These are phyloP conservation scores for Pyrenophora seminiperda DNA, from an alignment of 2,329 filamentous ascomycete species.

Conservation along the genomic window DNA sequence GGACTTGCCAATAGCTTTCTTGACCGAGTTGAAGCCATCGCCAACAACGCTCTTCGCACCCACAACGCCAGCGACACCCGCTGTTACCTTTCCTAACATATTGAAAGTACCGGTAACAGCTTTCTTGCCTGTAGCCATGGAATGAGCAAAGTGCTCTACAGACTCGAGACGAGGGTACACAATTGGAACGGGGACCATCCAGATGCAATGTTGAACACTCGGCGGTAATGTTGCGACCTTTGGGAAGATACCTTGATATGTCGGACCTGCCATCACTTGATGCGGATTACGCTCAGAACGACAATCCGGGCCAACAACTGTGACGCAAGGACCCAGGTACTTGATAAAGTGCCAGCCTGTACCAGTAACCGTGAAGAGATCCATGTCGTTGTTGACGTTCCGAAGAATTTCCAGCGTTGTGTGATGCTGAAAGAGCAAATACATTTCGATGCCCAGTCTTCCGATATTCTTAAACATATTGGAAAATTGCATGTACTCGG, in stretches of 20 bases:
- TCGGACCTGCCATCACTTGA: conserved; percentile 93
- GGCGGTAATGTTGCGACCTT: conserved; percentile 90
- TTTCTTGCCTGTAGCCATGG: conserved; percentile 93
- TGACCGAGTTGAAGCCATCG: conserved; percentile 91
- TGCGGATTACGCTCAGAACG: conserved; percentile 88
- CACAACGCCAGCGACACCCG: conserved; percentile 91
- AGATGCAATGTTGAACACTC: conserved; percentile 93
- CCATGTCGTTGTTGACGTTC: conserved; percentile 83
- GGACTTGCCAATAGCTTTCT: conserved; percentile 93
- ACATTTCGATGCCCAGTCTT: conserved; percentile 94
- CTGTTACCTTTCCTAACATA: conserved; percentile 90
- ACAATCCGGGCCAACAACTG: conserved; percentile 87
- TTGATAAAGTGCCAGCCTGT: conserved; percentile 99
- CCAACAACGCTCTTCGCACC: conserved; percentile 92
- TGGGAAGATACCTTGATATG: conserved; percentile 96
- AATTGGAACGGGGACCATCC: conserved; percentile 91
- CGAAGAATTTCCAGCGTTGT: conserved; percentile 92
- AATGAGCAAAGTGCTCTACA: conserved; percentile 88
- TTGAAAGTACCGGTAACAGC: conserved; percentile 97
- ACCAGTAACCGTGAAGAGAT: conserved; percentile 97
- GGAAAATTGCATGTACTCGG: conserved; percentile 97
- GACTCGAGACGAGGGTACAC: conserved; percentile 90
- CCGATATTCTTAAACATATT: conserved; percentile 99
- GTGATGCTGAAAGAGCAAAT: conserved; percentile 96
- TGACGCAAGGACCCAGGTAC: conserved; percentile 88